Percentiles rank a stretch among this genome's conserved stretches.
Evolutionary conservation across 2,329 filamentous ascomycete genomes (phyloP).

Genomic region (Ophiognomonia clavigignenti-juglandacearum): DNA sequence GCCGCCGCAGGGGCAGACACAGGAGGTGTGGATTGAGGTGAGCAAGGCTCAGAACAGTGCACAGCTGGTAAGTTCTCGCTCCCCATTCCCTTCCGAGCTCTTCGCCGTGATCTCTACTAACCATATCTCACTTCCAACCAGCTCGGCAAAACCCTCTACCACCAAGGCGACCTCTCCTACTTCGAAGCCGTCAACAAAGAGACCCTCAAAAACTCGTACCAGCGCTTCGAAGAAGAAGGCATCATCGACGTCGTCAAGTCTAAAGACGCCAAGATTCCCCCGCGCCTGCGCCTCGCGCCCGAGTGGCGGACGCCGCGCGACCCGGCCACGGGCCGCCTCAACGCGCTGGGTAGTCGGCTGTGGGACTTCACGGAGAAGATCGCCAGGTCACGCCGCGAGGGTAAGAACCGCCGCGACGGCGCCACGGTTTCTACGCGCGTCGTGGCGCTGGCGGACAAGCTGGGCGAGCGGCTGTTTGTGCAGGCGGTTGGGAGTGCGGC

Average conservation of each 20-base stretch:
- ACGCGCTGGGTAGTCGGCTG: conserved; percentile 63
- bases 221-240: conserved; percentile 83
- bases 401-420: conserved; percentile 93
- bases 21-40: conserved; percentile 73
- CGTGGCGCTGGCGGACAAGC: conserved; percentile 66
- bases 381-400: conserved; percentile 75
- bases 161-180: conserved; percentile 94
- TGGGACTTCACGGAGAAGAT: conserved; percentile 94
- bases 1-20: conserved; percentile 56
- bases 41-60: conserved; percentile 76
- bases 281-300: conserved; percentile 63
- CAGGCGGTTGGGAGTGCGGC: conserved; percentile 39
- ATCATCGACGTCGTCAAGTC: conserved; percentile 72
- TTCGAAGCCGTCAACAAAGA: conserved; percentile 99
- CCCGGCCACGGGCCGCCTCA: conserved; percentile 51
- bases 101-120: conserved; percentile 11
- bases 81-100: neutral
- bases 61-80: conserved; percentile 63
- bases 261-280: conserved; percentile 57
- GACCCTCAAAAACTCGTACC: conserved; percentile 89
- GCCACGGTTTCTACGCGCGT: conserved; percentile 83
- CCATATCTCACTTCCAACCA: conserved; percentile 30
- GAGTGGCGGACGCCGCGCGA: conserved; percentile 73
- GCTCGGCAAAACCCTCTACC: conserved; percentile 93
- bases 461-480: conserved; percentile 67